These are phyloP conservation scores for Sedum album DNA, from an alignment of 164 flowering plant species.

Conservation along the genomic window DNA sequence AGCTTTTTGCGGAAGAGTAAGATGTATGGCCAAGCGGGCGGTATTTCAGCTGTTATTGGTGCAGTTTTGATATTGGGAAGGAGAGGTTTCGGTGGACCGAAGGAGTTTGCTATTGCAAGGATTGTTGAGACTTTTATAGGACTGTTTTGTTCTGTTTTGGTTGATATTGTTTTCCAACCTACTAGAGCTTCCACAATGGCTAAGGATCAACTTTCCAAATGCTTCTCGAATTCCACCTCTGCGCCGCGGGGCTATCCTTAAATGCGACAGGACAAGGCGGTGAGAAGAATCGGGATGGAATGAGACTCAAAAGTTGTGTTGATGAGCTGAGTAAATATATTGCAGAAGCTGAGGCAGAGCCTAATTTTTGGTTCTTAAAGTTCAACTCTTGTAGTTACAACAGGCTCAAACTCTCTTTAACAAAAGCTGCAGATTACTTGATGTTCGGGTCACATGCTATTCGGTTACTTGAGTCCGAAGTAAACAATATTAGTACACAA, in stretches of 20 bases:
- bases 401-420: slow-evolving; percentile 39
- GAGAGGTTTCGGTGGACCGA: slow-evolving; percentile 52
- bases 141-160: slow-evolving; percentile 46
- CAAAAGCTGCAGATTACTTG: slow-evolving; percentile 51
- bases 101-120: slow-evolving; percentile 72
- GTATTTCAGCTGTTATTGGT: slow-evolving; percentile 60
- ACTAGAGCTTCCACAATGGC: slow-evolving; percentile 63
- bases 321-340: slow-evolving; percentile 38
- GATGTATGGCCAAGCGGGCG: slow-evolving; percentile 85
- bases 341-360: slow-evolving; percentile 69
- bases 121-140: slow-evolving; percentile 74
- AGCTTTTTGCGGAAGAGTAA: slow-evolving; percentile 51
- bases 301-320: slow-evolving; percentile 27
- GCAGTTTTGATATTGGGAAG: slow-evolving; percentile 72
- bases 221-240: slow-evolving; percentile 26
- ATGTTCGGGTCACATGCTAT: slow-evolving; percentile 31
- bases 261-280: not conserved
- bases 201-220: slow-evolving; percentile 33
- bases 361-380: slow-evolving; percentile 81
- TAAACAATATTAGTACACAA: slow-evolving; percentile 11
- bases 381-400: slow-evolving; percentile 43
- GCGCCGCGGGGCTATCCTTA: slow-evolving; percentile 20
- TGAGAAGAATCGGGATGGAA: slow-evolving; percentile 17
- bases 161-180: slow-evolving; percentile 62
- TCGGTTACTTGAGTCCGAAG: slow-evolving; percentile 26